A percentile compares a stretch with the other conserved stretches of the same genome.
Evolutionary conservation across 2,329 filamentous ascomycete genomes (phyloP).

Genomic region (Blastomyces percursus): DNA sequence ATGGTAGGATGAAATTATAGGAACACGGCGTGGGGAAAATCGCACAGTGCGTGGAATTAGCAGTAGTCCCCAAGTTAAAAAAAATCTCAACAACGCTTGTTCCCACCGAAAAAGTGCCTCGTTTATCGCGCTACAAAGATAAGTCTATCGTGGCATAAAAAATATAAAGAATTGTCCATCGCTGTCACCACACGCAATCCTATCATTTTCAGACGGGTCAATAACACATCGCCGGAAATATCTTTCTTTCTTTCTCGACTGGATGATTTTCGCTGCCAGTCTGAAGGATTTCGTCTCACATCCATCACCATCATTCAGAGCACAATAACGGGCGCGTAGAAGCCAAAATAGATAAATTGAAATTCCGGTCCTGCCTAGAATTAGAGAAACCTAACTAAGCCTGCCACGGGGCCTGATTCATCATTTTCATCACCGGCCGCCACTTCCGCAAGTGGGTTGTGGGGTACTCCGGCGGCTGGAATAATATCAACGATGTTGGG

Average conservation of each 20-base stretch:
- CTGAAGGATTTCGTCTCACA: background rate
- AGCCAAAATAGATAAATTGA: background rate
- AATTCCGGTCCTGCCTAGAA: background rate
- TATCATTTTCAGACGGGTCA: background rate
- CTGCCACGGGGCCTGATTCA: background rate
- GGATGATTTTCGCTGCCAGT: background rate
- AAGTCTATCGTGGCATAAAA: conserved; percentile 1
- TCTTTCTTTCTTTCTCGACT: background rate
- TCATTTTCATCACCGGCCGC: background rate
- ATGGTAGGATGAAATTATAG: background rate
- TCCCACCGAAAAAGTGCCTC: conserved; percentile 1
- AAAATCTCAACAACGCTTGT: conserved; percentile 3
- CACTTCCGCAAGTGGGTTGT: background rate
- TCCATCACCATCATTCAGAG: background rate
- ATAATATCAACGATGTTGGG: background rate
- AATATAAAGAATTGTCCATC: background rate
- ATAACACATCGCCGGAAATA: background rate
- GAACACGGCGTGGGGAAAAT: background rate
- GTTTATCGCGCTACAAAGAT: conserved; percentile 1
- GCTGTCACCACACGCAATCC: background rate
- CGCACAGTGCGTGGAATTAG: background rate
- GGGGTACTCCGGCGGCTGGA: background rate
- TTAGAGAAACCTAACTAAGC: background rate
- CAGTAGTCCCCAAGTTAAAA: background rate
- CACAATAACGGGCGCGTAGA: background rate